Evolutionary conservation across 129 eudicot genomes (phyloP).

Genomic region (Lactuca sativa): DNA sequence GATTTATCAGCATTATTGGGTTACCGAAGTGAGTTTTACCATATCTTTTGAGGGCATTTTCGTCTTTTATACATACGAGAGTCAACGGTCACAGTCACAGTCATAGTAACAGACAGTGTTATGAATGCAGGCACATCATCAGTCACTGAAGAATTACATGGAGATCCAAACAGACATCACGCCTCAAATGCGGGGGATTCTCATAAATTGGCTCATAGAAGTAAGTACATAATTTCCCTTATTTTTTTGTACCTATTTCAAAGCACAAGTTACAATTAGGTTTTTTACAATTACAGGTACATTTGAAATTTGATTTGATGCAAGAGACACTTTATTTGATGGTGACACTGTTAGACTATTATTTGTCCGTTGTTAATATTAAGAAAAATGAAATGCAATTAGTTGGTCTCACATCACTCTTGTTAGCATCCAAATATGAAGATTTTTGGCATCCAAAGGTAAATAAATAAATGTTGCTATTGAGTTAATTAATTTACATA

Average conservation of each 20-base stretch:
- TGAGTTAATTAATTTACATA: too few species aligned
- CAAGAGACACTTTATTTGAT: slow-evolving; percentile 92
- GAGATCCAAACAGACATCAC: slow-evolving; percentile 74
- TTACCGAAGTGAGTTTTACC: slow-evolving; percentile 61
- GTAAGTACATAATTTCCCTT: slow-evolving; percentile 29
- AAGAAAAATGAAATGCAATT: slow-evolving; percentile 78
- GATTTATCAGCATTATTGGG: slow-evolving; percentile 92
- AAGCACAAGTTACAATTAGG: neutral
- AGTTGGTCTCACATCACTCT: slow-evolving; percentile 90
- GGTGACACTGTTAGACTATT: slow-evolving; percentile 75
- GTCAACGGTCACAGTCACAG: neutral
- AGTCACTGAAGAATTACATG: slow-evolving; percentile 57
- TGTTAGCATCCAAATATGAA: slow-evolving; percentile 95
- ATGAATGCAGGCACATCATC: slow-evolving; percentile 64
- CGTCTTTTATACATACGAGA: too few species aligned
- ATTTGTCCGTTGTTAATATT: slow-evolving; percentile 54
- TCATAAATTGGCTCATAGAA: slow-evolving; percentile 96
- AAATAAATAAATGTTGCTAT: slow-evolving; percentile 29
- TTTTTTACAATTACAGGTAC: slow-evolving; percentile 54
- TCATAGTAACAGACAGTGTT: neutral
- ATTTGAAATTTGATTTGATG: slow-evolving; percentile 82
- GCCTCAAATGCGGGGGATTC: slow-evolving; percentile 84
- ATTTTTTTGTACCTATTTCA: slow-evolving; percentile 2
- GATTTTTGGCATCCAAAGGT: slow-evolving; percentile 99
- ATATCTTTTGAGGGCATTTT: neutral